phyloP scores from a whole-genome alignment of 2,329 filamentous ascomycete genomes.

The Daldinia eschscholtzii region DNA sequence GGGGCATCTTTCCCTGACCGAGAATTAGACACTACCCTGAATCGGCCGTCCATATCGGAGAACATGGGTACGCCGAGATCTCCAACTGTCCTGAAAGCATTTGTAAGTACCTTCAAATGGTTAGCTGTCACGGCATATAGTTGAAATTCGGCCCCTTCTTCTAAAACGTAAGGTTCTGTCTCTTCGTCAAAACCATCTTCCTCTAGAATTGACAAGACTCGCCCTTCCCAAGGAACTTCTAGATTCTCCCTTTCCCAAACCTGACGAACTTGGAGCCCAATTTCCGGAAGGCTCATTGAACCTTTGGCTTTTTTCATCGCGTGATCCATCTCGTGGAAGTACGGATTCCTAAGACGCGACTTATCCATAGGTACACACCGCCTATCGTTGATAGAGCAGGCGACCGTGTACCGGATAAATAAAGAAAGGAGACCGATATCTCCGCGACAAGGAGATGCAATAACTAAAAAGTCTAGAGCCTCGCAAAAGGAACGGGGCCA shows the following conservation, averaged over 20 bases:
- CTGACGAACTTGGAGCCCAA: background rate
- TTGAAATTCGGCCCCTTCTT: background rate
- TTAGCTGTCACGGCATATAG: background rate
- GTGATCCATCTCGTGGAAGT: background rate
- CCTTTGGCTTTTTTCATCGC: background rate
- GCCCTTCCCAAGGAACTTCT: background rate
- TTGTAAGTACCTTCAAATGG: background rate
- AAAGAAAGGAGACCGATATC: background rate
- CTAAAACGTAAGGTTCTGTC: background rate
- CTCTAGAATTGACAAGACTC: background rate
- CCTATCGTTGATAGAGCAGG: background rate
- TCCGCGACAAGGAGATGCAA: background rate
- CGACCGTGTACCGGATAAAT: background rate
- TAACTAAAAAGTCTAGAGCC: background rate
- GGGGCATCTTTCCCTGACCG: background rate
- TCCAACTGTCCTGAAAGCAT: background rate
- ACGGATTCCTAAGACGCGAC: background rate
- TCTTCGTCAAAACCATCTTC: background rate
- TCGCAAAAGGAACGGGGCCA: slow-evolving; percentile 28
- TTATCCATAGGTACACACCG: background rate
- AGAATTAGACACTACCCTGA: background rate
- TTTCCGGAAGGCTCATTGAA: background rate
- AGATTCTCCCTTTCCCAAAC: background rate
- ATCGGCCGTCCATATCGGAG: background rate
- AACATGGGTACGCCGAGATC: background rate